Percentiles rank a stretch among this genome's conserved stretches.
Conservation (phyloP, 805 yeast species). For the Kluyveromyces dobzhanskii region DNA sequence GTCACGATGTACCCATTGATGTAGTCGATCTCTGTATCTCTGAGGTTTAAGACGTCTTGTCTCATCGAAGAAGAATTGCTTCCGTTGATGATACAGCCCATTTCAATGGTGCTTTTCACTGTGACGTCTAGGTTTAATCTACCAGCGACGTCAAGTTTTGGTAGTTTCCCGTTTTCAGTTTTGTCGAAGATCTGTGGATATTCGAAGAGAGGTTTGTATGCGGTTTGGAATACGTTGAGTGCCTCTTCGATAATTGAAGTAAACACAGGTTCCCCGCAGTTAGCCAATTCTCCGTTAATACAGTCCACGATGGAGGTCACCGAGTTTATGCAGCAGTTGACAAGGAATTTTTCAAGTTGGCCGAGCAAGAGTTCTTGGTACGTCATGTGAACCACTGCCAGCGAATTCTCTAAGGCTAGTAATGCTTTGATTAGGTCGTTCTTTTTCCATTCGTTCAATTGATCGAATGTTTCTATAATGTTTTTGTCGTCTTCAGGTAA, state of each 20-base stretch:
- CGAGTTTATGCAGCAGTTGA: conserved; percentile 80
- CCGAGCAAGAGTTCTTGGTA: conserved; percentile 43
- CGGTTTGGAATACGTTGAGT: conserved; percentile 23
- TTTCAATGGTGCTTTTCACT: conserved; percentile 29
- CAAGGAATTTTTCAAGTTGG: conserved; percentile 68
- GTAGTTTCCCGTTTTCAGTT: conserved; percentile 17
- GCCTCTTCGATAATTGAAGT: conserved; percentile 29
- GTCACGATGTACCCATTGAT: conserved; percentile 73
- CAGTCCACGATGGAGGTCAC: conserved; percentile 72
- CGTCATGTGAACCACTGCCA: conserved; percentile 29
- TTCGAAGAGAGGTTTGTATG: conserved; percentile 23
- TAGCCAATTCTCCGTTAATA: conserved; percentile 66
- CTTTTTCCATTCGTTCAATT: conserved; percentile 8
- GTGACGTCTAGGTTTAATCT: conserved; percentile 29
- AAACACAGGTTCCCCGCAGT: conserved; percentile 32
- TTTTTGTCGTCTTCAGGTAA: conserved; percentile 36
- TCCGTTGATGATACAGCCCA: conserved; percentile 40
- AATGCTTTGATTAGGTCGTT: conserved; percentile 24
- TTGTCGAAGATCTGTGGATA: conserved; percentile 12
- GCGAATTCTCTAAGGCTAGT: conserved; percentile 13
- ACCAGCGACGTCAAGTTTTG: conserved; percentile 22
- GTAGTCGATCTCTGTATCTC: conserved; percentile 68
- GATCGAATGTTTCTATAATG: conserved; percentile 15
- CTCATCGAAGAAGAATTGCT: conserved; percentile 47
- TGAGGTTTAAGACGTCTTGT: conserved; percentile 44